A percentile compares a stretch with the other conserved stretches of the same genome.
Conservation (phyloP, 345 rosid genomes). For the Trapa incisa region DNA sequence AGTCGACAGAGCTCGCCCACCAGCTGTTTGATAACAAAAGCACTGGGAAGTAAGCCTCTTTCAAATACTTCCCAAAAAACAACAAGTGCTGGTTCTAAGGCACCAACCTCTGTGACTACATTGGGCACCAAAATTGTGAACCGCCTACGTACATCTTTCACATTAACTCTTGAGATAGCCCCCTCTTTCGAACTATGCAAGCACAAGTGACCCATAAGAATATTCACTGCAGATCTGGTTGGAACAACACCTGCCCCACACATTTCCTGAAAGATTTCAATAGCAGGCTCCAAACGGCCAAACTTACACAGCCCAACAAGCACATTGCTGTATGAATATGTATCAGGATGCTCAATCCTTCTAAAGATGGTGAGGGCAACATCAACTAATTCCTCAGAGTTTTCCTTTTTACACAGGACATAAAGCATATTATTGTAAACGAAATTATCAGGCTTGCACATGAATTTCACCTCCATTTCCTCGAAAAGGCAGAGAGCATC, state of each 20-base stretch:
- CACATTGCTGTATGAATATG: constrained; percentile 21
- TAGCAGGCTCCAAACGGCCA: constrained; percentile 19
- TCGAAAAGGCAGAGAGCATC: constrained; percentile 25
- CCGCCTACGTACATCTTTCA: constrained; percentile 12
- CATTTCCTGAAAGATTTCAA: constrained; percentile 20
- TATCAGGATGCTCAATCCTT: constrained; percentile 22
- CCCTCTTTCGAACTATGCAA: constrained; percentile 18
- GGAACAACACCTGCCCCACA: constrained; percentile 15
- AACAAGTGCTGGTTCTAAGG: constrained; percentile 16
- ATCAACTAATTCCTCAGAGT: constrained; percentile 19
- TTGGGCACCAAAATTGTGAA: constrained; percentile 18
- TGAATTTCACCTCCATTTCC: constrained; percentile 21
- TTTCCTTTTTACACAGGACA: constrained; percentile 26
- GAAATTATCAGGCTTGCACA: constrained; percentile 24
- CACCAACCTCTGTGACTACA: constrained; percentile 10
- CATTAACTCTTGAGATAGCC: constrained; percentile 11
- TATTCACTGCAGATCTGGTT: constrained; percentile 21
- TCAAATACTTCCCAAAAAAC: constrained; percentile 14
- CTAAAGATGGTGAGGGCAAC: constrained; percentile 18
- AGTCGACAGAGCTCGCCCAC: constrained; percentile 21
- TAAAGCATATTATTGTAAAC: constrained; percentile 28
- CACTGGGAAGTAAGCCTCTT: constrained; percentile 17
- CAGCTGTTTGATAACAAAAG: constrained; percentile 17
- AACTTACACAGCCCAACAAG: constrained; percentile 26
- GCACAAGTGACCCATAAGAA: constrained; percentile 19